These are phyloP conservation scores for Saccharum hybrid DNA, from an alignment of 202 grass and related monocot species.

Conservation along the genomic window DNA sequence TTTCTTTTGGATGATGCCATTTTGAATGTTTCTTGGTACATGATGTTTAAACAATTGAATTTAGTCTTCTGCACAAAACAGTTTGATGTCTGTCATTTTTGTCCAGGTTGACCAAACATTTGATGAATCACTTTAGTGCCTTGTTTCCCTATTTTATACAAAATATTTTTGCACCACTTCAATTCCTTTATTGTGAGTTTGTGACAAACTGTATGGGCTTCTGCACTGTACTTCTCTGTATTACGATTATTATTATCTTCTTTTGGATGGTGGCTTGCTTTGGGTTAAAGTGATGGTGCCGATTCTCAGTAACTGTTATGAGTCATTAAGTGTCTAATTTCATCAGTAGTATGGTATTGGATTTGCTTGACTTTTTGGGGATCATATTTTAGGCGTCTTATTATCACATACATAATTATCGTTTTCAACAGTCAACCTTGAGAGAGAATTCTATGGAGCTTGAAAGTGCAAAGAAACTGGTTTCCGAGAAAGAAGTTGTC, in stretches of 20 bases:
- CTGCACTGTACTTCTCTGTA: background rate
- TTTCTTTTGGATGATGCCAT: background rate
- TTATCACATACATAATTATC: slow-evolving; percentile 35
- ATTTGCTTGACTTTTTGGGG: background rate
- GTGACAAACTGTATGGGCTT: background rate
- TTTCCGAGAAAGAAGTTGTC: slow-evolving; percentile 75
- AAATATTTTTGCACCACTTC: background rate
- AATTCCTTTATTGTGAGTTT: background rate
- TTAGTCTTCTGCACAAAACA: background rate
- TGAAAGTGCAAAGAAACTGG: slow-evolving; percentile 67
- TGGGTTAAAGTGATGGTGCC: background rate
- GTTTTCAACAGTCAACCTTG: slow-evolving; percentile 54
- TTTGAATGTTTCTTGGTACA: slow-evolving; percentile 13
- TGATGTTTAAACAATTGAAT: background rate
- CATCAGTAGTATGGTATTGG: background rate
- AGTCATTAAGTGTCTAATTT: background rate
- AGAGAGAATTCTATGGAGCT: slow-evolving; percentile 59
- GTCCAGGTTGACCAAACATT: background rate
- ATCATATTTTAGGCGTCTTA: background rate
- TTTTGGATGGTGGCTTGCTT: background rate
- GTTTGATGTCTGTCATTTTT: slow-evolving; percentile 19
- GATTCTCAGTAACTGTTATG: background rate
- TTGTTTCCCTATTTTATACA: background rate
- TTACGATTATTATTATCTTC: background rate
- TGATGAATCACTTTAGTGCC: background rate